Percentiles rank a stretch among this genome's conserved stretches.
phyloP scores from a whole-genome alignment of 768 basidiomycete genomes.

The Pleurotus cornucopiae region DNA sequence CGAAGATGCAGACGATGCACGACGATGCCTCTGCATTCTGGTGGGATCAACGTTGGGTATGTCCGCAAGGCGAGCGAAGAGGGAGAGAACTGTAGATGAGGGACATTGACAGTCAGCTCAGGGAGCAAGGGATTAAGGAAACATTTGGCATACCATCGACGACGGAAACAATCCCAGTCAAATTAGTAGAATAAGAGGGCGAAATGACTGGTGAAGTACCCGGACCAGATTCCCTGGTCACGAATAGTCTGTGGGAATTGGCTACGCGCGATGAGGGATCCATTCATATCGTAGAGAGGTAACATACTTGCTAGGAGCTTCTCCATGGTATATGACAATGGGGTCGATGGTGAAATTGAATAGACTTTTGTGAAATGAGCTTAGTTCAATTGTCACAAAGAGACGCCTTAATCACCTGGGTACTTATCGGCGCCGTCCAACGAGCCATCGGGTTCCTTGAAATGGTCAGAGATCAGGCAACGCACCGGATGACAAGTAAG shows the following conservation, averaged over 20 bases:
- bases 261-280: conserved; percentile 36
- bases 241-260: conserved; percentile 75
- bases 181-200: conserved; percentile 38
- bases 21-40: conserved; percentile 73
- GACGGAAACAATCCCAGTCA: conserved; percentile 76
- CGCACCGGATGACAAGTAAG: conserved; percentile 1
- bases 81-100: conserved; percentile 55
- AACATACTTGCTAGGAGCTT: conserved; percentile 78
- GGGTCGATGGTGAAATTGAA: conserved; percentile 62
- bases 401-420: conserved; percentile 44
- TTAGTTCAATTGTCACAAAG: background rate
- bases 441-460: conserved; percentile 65
- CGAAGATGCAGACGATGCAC: conserved; percentile 71
- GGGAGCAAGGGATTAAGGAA: background rate
- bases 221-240: conserved; percentile 53
- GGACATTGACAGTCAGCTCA: background rate
- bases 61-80: conserved; percentile 74
- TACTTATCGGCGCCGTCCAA: conserved; percentile 78
- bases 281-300: background rate
- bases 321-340: conserved; percentile 68
- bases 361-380: conserved; percentile 47
- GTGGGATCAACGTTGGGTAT: conserved; percentile 74
- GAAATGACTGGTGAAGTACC: conserved; percentile 43
- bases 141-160: conserved; percentile 60
- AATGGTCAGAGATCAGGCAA: background rate